A percentile compares a stretch with the other conserved stretches of the same genome.
phyloP scores from a whole-genome alignment of 495 filamentous ascomycete genomes.

The Penicillium coffeae region DNA sequence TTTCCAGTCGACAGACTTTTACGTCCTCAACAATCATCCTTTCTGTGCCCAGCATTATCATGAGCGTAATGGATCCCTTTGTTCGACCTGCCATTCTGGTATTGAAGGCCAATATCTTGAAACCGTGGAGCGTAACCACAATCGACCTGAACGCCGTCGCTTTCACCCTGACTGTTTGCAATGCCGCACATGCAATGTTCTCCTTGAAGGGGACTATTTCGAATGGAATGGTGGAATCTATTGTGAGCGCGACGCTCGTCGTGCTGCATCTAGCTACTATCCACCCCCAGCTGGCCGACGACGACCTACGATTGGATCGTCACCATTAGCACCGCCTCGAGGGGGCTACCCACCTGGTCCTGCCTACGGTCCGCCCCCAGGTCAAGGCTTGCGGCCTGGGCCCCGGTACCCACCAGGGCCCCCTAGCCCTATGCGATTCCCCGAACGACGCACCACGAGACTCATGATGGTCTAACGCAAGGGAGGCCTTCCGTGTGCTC shows the following conservation, averaged over 20 bases:
- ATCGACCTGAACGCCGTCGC: conserved; percentile 58
- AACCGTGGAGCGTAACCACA: conserved; percentile 48
- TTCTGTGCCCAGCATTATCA: conserved; percentile 95
- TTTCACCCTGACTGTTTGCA: conserved; percentile 86
- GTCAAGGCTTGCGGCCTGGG: conserved; percentile 22
- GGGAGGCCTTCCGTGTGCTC: background rate
- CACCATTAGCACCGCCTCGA: conserved; percentile 20
- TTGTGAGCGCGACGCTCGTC: conserved; percentile 82
- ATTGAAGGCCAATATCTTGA: conserved; percentile 97
- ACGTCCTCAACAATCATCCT: conserved; percentile 80
- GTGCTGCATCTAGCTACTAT: conserved; percentile 45
- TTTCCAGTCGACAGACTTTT: conserved; percentile 87
- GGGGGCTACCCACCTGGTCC: conserved; percentile 25
- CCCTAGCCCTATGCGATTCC: conserved; percentile 43
- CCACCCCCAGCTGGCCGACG: conserved; percentile 28
- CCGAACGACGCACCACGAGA: conserved; percentile 76
- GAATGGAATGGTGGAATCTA: conserved; percentile 64
- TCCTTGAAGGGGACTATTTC: conserved; percentile 66
- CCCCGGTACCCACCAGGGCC: background rate
- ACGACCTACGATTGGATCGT: conserved; percentile 16
- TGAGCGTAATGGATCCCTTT: conserved; percentile 80
- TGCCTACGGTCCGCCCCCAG: conserved; percentile 28
- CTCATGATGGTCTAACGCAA: conserved; percentile 76
- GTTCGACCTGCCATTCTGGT: conserved; percentile 70
- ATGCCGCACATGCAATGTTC: conserved; percentile 55